Percentiles rank a stretch among this genome's conserved stretches.
phyloP scores from a whole-genome alignment of 2,329 filamentous ascomycete species.

The Ophiostoma tasmaniense region DNA sequence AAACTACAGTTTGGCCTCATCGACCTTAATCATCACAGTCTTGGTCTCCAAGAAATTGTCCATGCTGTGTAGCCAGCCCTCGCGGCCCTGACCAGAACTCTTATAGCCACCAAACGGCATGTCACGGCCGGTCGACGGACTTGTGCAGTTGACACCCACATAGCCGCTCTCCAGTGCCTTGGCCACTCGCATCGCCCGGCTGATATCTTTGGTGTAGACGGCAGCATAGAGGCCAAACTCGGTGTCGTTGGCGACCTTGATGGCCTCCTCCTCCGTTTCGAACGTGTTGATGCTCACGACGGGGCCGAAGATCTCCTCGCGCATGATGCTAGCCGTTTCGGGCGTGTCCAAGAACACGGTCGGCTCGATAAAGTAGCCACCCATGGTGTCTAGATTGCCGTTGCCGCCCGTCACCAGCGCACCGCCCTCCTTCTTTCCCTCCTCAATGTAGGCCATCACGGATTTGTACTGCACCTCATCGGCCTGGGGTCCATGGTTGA shows the following conservation, averaged over 20 bases:
- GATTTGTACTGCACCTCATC: constrained; percentile 36
- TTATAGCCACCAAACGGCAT: constrained; percentile 36
- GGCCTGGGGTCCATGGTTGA: constrained; percentile 37
- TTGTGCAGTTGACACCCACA: constrained; percentile 44
- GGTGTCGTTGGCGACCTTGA: constrained; percentile 42
- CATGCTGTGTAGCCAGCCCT: constrained; percentile 29
- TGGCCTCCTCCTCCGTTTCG: constrained; percentile 42
- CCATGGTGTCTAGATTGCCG: constrained; percentile 17
- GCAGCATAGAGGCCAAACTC: constrained; percentile 44
- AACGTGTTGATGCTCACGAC: constrained; percentile 44
- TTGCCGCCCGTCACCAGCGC: constrained; percentile 24
- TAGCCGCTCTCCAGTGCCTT: constrained; percentile 45
- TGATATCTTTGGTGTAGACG: constrained; percentile 44
- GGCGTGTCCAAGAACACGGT: constrained; percentile 33
- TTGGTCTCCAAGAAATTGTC: constrained; percentile 29
- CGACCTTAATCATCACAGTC: constrained; percentile 24
- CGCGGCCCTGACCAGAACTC: constrained; percentile 30
- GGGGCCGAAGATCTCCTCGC: constrained; percentile 47
- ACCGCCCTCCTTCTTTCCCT: constrained; percentile 27
- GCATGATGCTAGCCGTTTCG: constrained; percentile 33
- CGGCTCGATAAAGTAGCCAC: constrained; percentile 32
- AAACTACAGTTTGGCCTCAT: constrained; percentile 2
- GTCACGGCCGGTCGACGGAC: constrained; percentile 28
- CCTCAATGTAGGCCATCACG: constrained; percentile 31
- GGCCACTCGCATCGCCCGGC: constrained; percentile 27